Evolutionary conservation across 306 rosid species (phyloP).

Genomic region (Malus orientalis): DNA sequence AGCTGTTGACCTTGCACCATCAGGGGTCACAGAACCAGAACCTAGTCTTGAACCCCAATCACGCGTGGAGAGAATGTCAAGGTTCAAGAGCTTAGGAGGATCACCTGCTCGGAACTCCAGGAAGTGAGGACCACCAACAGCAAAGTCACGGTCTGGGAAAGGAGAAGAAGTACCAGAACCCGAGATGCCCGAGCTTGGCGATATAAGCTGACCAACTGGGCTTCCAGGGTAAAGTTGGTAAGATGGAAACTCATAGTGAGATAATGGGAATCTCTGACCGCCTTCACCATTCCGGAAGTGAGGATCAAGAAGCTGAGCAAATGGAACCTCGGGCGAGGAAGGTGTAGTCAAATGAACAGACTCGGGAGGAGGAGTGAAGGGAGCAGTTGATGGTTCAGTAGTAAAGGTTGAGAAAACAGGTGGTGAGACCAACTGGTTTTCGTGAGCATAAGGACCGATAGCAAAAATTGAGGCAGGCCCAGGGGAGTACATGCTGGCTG

Average conservation of each 20-base stretch:
- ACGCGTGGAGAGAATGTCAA: slow-evolving; percentile 43
- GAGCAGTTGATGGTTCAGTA: slow-evolving; percentile 90
- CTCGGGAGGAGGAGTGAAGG: slow-evolving; percentile 91
- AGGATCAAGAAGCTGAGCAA: slow-evolving; percentile 79
- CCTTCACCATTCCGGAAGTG: slow-evolving; percentile 42
- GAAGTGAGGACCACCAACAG: slow-evolving; percentile 26
- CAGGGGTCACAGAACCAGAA: slow-evolving; percentile 40
- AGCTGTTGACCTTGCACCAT: slow-evolving; percentile 16
- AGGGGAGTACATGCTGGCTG: slow-evolving; percentile 87
- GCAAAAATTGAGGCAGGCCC: slow-evolving; percentile 91
- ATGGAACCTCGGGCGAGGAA: slow-evolving; percentile 96
- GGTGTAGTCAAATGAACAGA: slow-evolving; percentile 87
- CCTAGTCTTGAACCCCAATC: slow-evolving; percentile 36
- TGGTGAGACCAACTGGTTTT: slow-evolving; percentile 84
- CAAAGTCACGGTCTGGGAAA: slow-evolving; percentile 58
- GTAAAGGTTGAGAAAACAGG: slow-evolving; percentile 86
- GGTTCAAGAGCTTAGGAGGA: slow-evolving; percentile 58
- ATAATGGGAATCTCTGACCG: slow-evolving; percentile 49
- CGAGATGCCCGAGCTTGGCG: slow-evolving; percentile 85
- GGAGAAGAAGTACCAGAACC: slow-evolving; percentile 81
- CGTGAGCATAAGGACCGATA: slow-evolving; percentile 88
- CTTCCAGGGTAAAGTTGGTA: slow-evolving; percentile 94
- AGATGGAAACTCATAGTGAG: slow-evolving; percentile 73
- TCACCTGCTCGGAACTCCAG: slow-evolving; percentile 50
- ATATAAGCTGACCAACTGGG: slow-evolving; percentile 80